Conservation (phyloP, 2,329 filamentous ascomycete species). For the Phaeomoniella chlamydospora region DNA sequence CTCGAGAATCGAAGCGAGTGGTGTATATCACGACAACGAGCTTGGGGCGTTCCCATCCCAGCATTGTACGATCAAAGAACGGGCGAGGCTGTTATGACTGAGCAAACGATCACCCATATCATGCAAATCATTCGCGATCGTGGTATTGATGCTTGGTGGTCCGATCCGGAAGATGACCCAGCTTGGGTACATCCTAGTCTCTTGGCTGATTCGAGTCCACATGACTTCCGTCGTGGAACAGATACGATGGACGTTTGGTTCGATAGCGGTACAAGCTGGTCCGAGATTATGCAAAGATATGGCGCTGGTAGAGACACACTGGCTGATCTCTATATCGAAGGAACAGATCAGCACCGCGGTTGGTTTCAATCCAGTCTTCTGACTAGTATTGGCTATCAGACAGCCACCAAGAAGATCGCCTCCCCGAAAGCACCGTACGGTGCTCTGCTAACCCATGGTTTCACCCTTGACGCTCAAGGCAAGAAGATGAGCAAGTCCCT, state of each 20-base stretch:
- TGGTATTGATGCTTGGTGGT: slow-evolving; percentile 91
- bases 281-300: slow-evolving; percentile 25
- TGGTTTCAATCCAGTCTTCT: slow-evolving; percentile 97
- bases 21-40: slow-evolving; percentile 92
- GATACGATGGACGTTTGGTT: slow-evolving; percentile 99
- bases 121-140: slow-evolving; percentile 62
- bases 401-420: slow-evolving; percentile 18
- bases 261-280: slow-evolving; percentile 94
- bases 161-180: slow-evolving; percentile 58
- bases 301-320: slow-evolving; percentile 15
- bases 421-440: slow-evolving; percentile 56
- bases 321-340: slow-evolving; percentile 85
- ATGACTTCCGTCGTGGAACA: slow-evolving; percentile 55
- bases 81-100: slow-evolving; percentile 64
- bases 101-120: slow-evolving; percentile 69
- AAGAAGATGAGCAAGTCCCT: slow-evolving; percentile 98
- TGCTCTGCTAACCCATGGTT: slow-evolving; percentile 86
- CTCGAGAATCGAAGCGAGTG: slow-evolving; percentile 80
- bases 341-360: slow-evolving; percentile 87
- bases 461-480: slow-evolving; percentile 76
- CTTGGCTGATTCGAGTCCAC: slow-evolving; percentile 24
- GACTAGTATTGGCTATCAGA: slow-evolving; percentile 56
- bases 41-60: slow-evolving; percentile 94
- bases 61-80: slow-evolving; percentile 60
- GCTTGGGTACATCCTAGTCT: slow-evolving; percentile 62